These are phyloP conservation scores for Saccharomycopsis sp. DNA, from an alignment of 805 yeast species.

Conservation along the genomic window DNA sequence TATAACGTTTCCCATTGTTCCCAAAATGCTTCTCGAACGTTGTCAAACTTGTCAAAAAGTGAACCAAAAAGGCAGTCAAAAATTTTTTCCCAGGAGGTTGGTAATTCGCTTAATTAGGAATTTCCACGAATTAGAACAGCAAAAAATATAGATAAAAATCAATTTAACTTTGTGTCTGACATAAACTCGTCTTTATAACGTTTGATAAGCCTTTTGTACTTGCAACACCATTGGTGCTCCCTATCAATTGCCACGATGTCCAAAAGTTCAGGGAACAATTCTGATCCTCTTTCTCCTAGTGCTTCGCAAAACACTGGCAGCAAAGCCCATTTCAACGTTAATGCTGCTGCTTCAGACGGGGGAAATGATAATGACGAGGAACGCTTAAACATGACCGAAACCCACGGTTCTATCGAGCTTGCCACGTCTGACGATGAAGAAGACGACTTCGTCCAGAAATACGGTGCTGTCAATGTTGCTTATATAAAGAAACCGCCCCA, in stretches of 20 bases:
- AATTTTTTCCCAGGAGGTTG: too few relatives aligned
- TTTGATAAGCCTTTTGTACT: too few relatives aligned
- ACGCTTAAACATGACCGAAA: background rate
- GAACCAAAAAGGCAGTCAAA: too few relatives aligned
- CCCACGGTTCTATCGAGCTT: background rate
- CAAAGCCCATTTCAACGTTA: background rate
- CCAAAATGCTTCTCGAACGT: too few relatives aligned
- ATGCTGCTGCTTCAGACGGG: background rate
- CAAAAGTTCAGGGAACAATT: background rate
- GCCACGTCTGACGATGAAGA: slow-evolving; percentile 6
- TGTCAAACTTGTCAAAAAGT: too few relatives aligned
- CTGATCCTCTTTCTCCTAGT: background rate
- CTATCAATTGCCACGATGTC: background rate
- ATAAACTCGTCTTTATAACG: too few relatives aligned
- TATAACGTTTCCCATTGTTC: too few relatives aligned
- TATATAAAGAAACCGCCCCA: slow-evolving; percentile 34
- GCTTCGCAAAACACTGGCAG: background rate
- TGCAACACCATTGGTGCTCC: too few relatives aligned
- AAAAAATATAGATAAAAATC: too few relatives aligned
- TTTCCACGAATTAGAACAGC: too few relatives aligned
- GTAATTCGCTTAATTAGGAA: too few relatives aligned
- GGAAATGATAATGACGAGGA: background rate
- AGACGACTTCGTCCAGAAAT: slow-evolving; percentile 36
- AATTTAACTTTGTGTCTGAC: too few relatives aligned
- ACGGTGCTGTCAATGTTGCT: slow-evolving; percentile 40